Evolutionary conservation across 2,329 filamentous ascomycete species (phyloP).

Genomic region (Zarea fungicola): DNA sequence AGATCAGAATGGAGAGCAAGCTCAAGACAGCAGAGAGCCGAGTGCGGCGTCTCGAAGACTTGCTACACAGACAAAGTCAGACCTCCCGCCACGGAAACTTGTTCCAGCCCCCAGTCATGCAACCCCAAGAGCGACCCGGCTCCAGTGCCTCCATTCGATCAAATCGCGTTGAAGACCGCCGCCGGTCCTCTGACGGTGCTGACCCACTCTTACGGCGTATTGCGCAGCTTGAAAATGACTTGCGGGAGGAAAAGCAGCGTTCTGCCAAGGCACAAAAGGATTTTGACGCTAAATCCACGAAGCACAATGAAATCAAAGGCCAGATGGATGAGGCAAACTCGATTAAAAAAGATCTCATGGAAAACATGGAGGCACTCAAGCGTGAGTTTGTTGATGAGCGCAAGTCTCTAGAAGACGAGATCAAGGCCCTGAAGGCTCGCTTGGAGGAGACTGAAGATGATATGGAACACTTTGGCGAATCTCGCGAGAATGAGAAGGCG

Average conservation of each 20-base stretch:
- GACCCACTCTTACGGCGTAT: constrained; percentile 45
- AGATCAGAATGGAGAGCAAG: constrained; percentile 66
- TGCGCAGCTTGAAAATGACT: constrained; percentile 69
- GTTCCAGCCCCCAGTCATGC: constrained; percentile 45
- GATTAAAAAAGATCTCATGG: constrained; percentile 88
- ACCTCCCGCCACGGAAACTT: constrained; percentile 50
- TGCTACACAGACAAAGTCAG: constrained; percentile 77
- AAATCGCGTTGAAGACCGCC: constrained; percentile 38
- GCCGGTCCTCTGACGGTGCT: constrained; percentile 41
- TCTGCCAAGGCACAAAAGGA: constrained; percentile 65
- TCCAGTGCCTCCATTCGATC: constrained; percentile 45
- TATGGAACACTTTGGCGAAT: constrained; percentile 77
- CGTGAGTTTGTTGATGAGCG: constrained; percentile 83
- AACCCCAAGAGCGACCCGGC: constrained; percentile 44
- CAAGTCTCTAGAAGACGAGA: constrained; percentile 74
- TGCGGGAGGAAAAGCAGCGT: constrained; percentile 66
- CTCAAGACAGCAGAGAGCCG: constrained; percentile 82
- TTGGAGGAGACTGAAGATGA: constrained; percentile 91
- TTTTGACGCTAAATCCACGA: constrained; percentile 50
- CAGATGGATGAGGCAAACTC: constrained; percentile 82
- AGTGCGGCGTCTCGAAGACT: constrained; percentile 83
- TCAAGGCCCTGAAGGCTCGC: constrained; percentile 67
- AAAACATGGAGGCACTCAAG: constrained; percentile 90
- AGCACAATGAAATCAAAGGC: constrained; percentile 57
- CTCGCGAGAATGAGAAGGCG: constrained; percentile 74